Conservation (phyloP, 1,139 yeast species). For the Hanseniaspora sp. region DNA sequence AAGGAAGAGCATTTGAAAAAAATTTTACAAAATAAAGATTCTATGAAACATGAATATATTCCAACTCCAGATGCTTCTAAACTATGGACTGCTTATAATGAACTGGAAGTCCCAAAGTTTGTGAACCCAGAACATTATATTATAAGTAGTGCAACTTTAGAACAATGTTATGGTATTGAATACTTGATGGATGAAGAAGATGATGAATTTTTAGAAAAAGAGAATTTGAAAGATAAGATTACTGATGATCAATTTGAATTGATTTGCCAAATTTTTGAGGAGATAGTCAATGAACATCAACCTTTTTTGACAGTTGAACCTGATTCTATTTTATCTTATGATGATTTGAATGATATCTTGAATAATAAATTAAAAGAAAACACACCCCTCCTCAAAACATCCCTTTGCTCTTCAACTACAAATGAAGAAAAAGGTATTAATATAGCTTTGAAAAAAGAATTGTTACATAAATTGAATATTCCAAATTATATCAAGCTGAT, state of each 20-base stretch:
- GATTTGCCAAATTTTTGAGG: slow-evolving; percentile 63
- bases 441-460: slow-evolving; percentile 21
- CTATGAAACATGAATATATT: slow-evolving; percentile 44
- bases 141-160: slow-evolving; percentile 86
- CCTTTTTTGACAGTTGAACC: slow-evolving; percentile 86
- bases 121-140: slow-evolving; percentile 69
- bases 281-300: slow-evolving; percentile 63
- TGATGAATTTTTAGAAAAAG: slow-evolving; percentile 48
- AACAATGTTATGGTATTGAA: slow-evolving; percentile 77
- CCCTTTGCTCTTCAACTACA: slow-evolving; percentile 1
- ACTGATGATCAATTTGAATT: slow-evolving; percentile 80
- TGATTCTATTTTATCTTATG: slow-evolving; percentile 54
- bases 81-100: slow-evolving; percentile 64
- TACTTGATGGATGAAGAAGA: slow-evolving; percentile 89
- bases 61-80: slow-evolving; percentile 95
- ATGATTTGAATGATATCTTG: slow-evolving; percentile 47
- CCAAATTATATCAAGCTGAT: slow-evolving; percentile 25
- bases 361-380: slow-evolving; percentile 24
- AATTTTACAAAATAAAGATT: slow-evolving; percentile 38
- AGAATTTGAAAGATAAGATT: slow-evolving; percentile 30
- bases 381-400: slow-evolving; percentile 1
- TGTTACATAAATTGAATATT: slow-evolving; percentile 20
- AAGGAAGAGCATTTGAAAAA: slow-evolving; percentile 93
- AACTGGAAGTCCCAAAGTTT: slow-evolving; percentile 60
- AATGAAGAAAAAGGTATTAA: slow-evolving; percentile 21